Evolutionary conservation across 768 basidiomycete species (phyloP).

Genomic region (Leccinum variicolor): DNA sequence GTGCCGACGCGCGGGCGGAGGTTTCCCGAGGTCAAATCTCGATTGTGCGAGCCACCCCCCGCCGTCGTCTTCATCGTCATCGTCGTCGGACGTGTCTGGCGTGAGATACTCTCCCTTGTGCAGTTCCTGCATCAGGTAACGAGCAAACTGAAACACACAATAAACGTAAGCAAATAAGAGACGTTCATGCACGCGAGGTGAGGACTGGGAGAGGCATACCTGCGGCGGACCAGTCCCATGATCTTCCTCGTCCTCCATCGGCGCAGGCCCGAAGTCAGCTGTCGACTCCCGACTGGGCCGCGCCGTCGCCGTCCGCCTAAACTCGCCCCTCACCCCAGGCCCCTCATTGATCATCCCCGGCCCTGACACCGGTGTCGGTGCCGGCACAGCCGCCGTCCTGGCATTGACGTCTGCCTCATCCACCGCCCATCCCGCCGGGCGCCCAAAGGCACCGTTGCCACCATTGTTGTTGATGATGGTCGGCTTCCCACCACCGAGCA

Average conservation of each 20-base stretch:
- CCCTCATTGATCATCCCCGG: conserved; percentile 7
- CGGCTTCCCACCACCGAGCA: conserved; percentile 87
- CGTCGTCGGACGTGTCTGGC: conserved; percentile 51
- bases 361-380: background rate
- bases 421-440: conserved; percentile 54
- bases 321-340: conserved; percentile 50
- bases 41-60: conserved; percentile 80
- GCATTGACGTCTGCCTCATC: conserved; percentile 57
- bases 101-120: conserved; percentile 55
- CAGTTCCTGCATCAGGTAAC: conserved; percentile 75
- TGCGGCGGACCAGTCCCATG: conserved; percentile 43
- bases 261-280: conserved; percentile 62
- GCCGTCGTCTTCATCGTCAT: conserved; percentile 64
- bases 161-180: background rate
- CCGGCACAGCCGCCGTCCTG: conserved; percentile 21
- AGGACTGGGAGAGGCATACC: conserved; percentile 28
- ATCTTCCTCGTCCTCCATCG: conserved; percentile 47
- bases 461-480: conserved; percentile 42
- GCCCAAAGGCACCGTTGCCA: background rate
- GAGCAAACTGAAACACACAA: conserved; percentile 57
- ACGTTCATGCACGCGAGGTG: background rate
- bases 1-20: conserved; percentile 47
- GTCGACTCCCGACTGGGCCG: conserved; percentile 47
- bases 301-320: conserved; percentile 45
- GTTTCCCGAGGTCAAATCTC: conserved; percentile 55